These are phyloP conservation scores for Sporormia fimetaria DNA, from an alignment of 495 filamentous ascomycete genomes.

Conservation along the genomic window DNA sequence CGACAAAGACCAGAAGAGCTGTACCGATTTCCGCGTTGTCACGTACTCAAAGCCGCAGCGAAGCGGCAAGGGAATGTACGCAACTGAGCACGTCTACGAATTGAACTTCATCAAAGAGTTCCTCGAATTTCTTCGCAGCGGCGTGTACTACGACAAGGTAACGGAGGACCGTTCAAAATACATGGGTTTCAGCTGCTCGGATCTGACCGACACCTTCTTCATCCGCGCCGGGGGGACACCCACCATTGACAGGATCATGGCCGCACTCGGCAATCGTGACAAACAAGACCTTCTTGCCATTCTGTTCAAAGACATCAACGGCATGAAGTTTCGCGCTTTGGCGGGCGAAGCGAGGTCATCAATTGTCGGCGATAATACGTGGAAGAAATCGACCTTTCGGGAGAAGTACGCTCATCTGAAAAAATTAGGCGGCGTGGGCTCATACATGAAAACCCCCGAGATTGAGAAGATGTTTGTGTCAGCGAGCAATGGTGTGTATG, in stretches of 20 bases:
- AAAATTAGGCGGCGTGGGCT: neutral
- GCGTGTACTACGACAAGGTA: neutral
- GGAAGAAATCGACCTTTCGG: constrained; percentile 1
- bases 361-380: neutral
- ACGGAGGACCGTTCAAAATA: too few species aligned
- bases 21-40: neutral
- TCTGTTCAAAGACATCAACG: constrained; percentile 7
- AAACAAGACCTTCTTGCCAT: neutral
- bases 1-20: neutral
- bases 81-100: constrained; percentile 4
- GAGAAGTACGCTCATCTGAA: constrained; percentile 3
- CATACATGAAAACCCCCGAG: neutral
- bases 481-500: constrained; percentile 1
- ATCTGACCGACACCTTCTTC: too few species aligned
- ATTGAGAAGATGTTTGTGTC: constrained; percentile 1
- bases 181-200: too few species aligned
- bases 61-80: constrained; percentile 1
- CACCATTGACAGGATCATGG: neutral
- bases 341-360: neutral
- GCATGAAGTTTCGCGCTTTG: constrained; percentile 5
- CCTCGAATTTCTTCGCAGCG: neutral
- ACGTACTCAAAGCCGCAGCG: neutral
- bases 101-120: constrained; percentile 4
- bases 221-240: too few species aligned
- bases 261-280: neutral